These are phyloP conservation scores for Datisca glomerata DNA, from an alignment of 306 rosid genomes.

Conservation along the genomic window DNA sequence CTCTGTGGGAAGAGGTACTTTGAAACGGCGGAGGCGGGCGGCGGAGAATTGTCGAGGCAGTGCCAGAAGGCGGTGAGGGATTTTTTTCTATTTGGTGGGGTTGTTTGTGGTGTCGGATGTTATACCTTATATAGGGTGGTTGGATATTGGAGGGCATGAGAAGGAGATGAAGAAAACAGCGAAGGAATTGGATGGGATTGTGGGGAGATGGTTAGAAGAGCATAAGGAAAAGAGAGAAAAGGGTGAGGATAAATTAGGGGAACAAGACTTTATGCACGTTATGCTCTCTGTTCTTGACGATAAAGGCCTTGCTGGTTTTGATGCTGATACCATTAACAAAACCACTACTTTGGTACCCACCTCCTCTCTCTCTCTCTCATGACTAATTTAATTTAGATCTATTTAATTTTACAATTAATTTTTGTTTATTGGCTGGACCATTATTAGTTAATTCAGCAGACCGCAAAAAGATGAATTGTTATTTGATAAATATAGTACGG, in stretches of 20 bases:
- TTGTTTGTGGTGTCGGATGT: conserved; percentile 18
- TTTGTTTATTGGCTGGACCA: too few relatives aligned
- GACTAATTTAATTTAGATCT: too few relatives aligned
- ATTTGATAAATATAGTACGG: too few relatives aligned
- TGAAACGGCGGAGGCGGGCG: neutral
- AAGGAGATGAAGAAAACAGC: conserved; percentile 22
- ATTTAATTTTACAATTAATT: too few relatives aligned
- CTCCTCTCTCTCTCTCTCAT: too few relatives aligned
- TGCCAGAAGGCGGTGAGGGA: conserved; percentile 8
- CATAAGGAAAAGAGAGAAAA: neutral
- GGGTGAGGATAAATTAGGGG: neutral
- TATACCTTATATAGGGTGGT: conserved; percentile 20
- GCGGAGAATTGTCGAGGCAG: neutral
- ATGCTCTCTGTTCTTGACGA: conserved; percentile 10
- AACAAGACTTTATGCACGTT: conserved; percentile 32
- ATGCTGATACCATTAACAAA: conserved; percentile 30
- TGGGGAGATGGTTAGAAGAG: conserved; percentile 19
- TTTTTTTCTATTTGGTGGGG: conserved; percentile 19
- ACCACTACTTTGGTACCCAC: conserved; percentile 31
- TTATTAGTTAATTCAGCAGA: too few relatives aligned
- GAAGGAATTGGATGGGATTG: conserved; percentile 9
- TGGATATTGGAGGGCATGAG: conserved; percentile 25
- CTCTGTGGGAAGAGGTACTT: conserved; percentile 20
- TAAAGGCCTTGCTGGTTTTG: conserved; percentile 14
- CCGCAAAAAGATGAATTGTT: too few relatives aligned